A percentile compares a stretch with the other conserved stretches of the same genome.
These are phyloP conservation scores for Fusarium clavum DNA, from an alignment of 2,329 filamentous ascomycete species.

Conservation along the genomic window DNA sequence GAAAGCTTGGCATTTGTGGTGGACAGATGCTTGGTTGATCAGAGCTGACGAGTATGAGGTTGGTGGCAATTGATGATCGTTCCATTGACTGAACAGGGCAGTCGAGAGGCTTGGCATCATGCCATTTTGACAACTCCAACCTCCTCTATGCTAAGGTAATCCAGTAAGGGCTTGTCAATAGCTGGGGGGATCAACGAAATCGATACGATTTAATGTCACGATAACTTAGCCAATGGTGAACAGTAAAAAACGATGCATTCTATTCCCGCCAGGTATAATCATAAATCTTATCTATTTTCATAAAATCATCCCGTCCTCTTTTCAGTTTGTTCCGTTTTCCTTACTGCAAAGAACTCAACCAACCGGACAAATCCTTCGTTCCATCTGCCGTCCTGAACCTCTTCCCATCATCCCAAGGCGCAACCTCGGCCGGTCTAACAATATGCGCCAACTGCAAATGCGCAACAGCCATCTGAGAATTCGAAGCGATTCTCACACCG, in stretches of 20 bases:
- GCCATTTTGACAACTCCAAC: not conserved
- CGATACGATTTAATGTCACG: too few species aligned
- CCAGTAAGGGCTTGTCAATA: not conserved
- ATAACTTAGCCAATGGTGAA: not conserved
- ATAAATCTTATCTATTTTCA: not conserved
- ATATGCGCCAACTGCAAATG: constrained; percentile 25
- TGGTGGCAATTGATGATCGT: not conserved
- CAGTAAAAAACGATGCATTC: not conserved
- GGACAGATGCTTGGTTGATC: not conserved
- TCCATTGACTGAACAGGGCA: fast-evolving
- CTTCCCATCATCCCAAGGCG: constrained; percentile 24
- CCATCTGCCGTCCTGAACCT: constrained; percentile 17
- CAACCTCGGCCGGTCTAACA: constrained; percentile 5
- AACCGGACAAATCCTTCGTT: constrained; percentile 16
- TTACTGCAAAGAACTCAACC: constrained; percentile 21
- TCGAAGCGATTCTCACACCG: constrained; percentile 9
- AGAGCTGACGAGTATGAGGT: not conserved
- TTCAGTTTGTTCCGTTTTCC: not conserved
- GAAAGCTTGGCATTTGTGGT: not conserved
- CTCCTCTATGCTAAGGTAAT: not conserved
- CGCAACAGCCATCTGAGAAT: constrained; percentile 9
- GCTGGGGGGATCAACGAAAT: not conserved
- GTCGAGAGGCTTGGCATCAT: not conserved
- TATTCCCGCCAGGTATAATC: not conserved
- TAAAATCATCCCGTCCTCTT: not conserved